Conservation (phyloP, 1,139 yeast species). For the Yamadazyma jaroonii region DNA sequence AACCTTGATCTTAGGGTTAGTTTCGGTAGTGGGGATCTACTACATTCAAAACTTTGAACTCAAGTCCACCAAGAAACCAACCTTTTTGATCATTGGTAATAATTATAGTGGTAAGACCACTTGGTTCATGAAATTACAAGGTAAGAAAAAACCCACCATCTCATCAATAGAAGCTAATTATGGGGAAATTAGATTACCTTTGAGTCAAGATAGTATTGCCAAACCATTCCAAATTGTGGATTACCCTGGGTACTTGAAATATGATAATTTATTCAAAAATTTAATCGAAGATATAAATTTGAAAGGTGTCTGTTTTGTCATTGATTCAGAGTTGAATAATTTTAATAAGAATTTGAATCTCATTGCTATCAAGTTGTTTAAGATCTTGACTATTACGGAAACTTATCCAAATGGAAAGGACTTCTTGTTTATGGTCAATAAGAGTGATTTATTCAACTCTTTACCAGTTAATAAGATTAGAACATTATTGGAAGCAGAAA, state of each 20-base stretch:
- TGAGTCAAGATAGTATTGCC: slow-evolving; percentile 30
- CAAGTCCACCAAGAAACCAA: slow-evolving; percentile 34
- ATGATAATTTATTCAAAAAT: slow-evolving; percentile 49
- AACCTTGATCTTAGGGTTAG: slow-evolving; percentile 23
- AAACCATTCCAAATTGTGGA: slow-evolving; percentile 57
- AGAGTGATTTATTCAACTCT: slow-evolving; percentile 79
- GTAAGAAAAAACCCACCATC: slow-evolving; percentile 28
- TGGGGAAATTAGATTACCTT: slow-evolving; percentile 29
- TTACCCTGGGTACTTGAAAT: slow-evolving; percentile 83
- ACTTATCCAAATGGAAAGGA: slow-evolving; percentile 63
- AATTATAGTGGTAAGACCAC: slow-evolving; percentile 75
- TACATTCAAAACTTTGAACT: slow-evolving; percentile 23
- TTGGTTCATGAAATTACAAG: slow-evolving; percentile 40
- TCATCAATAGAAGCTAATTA: slow-evolving; percentile 45
- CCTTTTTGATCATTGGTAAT: slow-evolving; percentile 72
- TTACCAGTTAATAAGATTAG: slow-evolving; percentile 64
- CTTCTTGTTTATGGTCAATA: slow-evolving; percentile 74
- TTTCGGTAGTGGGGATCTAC: slow-evolving; percentile 21
- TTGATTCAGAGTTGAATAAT: slow-evolving; percentile 46
- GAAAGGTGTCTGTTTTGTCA: slow-evolving; percentile 66
- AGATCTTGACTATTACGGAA: slow-evolving; percentile 57
- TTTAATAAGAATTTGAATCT: slow-evolving; percentile 15
- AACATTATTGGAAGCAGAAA: slow-evolving; percentile 58
- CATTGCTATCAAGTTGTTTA: slow-evolving; percentile 54
- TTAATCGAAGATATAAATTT: slow-evolving; percentile 42